Evolutionary conservation across 2,329 filamentous ascomycete genomes (phyloP), one percentile per base, ranked within the genome.

Genomic region (Penicillium sp.): DNA sequence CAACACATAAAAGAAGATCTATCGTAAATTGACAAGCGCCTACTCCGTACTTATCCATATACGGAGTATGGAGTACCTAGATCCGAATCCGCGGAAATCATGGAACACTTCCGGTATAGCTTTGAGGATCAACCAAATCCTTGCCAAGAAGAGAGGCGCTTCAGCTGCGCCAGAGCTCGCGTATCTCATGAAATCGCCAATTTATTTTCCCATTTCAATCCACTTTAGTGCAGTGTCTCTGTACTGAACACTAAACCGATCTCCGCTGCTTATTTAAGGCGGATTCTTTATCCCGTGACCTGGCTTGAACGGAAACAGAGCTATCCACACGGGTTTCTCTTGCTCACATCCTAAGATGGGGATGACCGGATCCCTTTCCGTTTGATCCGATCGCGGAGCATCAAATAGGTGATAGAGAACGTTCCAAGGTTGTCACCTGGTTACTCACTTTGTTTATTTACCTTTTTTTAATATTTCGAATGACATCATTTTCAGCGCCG

Each of bases 261-360:
- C 55, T 57, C 36, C 42, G 43, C 49, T 44, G 48, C 43, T 53
- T 57, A 57, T 48, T 48, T 57, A 35, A 47, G 36, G 35, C 55
- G 49, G 55, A 48, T 17, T 35, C 42, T 29, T 53, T 53, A 25
- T 57, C 49, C 41, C 15, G 4, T 33, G 43, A 49, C 31, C 23
- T 38, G 27, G 31, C 39, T 43, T 23, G 38, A 19, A 29, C 6
- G 17, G 27, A 33, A 44, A 25, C 17, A 51, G 39, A 55, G 38
- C 47, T 43, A 51, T 43, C 39, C 47, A 55, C 29, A 31, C 17
- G 23, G 19, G 4, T 13, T 36, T 41, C 43, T 42, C 10, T 36
- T 36, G 45, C 45, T 55, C 53, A 55, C 27, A 21, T 49, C 5
- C 4, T 53, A 36, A 53, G 42, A 44, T 23, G 25, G 19, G 23